Conservation (phyloP, 345 rosid genomes). For the Salix brachista region DNA sequence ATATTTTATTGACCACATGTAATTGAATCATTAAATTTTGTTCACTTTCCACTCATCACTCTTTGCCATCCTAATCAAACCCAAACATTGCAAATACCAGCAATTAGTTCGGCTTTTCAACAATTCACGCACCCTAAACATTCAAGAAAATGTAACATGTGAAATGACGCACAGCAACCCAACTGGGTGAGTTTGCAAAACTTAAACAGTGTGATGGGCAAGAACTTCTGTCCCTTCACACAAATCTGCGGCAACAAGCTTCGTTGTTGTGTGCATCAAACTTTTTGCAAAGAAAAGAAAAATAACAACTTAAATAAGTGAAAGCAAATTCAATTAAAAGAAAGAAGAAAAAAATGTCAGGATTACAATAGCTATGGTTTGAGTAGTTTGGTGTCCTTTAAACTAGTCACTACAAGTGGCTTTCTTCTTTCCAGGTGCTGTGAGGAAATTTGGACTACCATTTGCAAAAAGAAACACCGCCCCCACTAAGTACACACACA, state of each 20-base stretch:
- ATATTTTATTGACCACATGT: conserved; percentile 4
- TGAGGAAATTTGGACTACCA: neutral
- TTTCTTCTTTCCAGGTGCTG: neutral
- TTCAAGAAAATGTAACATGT: conserved; percentile 20
- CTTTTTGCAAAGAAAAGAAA: conserved; percentile 38
- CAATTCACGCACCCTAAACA: conserved; percentile 11
- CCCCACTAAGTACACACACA: neutral
- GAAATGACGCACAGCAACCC: conserved; percentile 23
- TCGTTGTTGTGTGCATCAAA: conserved; percentile 30
- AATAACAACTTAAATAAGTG: conserved; percentile 25
- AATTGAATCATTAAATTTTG: neutral
- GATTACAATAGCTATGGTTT: neutral
- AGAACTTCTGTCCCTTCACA: conserved; percentile 40
- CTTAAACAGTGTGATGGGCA: conserved; percentile 33
- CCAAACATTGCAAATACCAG: conserved; percentile 12
- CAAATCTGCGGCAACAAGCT: conserved; percentile 37
- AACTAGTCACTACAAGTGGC: neutral
- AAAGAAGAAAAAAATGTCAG: conserved; percentile 1
- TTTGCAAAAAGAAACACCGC: neutral
- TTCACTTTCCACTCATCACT: conserved; percentile 4
- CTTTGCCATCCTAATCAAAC: conserved; percentile 15
- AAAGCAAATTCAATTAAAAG: conserved; percentile 14
- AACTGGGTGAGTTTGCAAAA: conserved; percentile 33
- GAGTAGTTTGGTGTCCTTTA: conserved; percentile 3
- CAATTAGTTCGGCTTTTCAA: neutral